Conservation (phyloP, 2,329 filamentous ascomycete species). For the Aureobasidium sp. region DNA sequence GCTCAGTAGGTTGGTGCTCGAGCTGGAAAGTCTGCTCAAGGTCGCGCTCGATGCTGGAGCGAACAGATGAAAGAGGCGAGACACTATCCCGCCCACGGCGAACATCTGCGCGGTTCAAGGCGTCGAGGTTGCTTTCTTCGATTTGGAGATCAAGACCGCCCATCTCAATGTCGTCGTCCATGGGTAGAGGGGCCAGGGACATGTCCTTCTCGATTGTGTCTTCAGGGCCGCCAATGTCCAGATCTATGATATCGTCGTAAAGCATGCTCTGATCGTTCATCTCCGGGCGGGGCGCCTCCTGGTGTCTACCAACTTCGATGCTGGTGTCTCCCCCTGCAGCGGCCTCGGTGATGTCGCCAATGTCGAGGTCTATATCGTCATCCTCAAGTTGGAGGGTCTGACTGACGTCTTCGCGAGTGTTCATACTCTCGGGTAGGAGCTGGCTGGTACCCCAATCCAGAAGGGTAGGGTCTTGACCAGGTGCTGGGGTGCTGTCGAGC, state of each 20-base stretch:
- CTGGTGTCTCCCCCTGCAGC: slow-evolving; percentile 37
- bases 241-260: slow-evolving; percentile 51
- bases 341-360: slow-evolving; percentile 41
- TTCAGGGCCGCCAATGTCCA: slow-evolving; percentile 37
- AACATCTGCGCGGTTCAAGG: slow-evolving; percentile 34
- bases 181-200: slow-evolving; percentile 15
- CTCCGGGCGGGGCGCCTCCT: slow-evolving; percentile 49
- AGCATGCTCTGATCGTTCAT: slow-evolving; percentile 47
- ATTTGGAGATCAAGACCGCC: slow-evolving; percentile 32
- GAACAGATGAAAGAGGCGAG: slow-evolving; percentile 48
- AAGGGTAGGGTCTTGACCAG: slow-evolving; percentile 35
- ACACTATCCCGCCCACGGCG: slow-evolving; percentile 37
- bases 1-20: slow-evolving; percentile 28
- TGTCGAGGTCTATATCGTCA: slow-evolving; percentile 55
- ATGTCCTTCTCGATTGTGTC: slow-evolving; percentile 21
- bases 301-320: slow-evolving; percentile 86
- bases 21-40: slow-evolving; percentile 53
- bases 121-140: slow-evolving; percentile 33
- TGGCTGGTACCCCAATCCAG: slow-evolving; percentile 62
- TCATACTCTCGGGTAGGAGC: slow-evolving; percentile 62
- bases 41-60: slow-evolving; percentile 47
- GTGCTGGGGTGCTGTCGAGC: slow-evolving; percentile 23
- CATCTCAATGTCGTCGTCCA: slow-evolving; percentile 34
- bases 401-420: slow-evolving; percentile 35
- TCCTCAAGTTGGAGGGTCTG: slow-evolving; percentile 43